Percentiles rank a stretch among this genome's conserved stretches.
phyloP scores from a whole-genome alignment of 2,329 filamentous ascomycete genomes.

The Zasmidium cellare region DNA sequence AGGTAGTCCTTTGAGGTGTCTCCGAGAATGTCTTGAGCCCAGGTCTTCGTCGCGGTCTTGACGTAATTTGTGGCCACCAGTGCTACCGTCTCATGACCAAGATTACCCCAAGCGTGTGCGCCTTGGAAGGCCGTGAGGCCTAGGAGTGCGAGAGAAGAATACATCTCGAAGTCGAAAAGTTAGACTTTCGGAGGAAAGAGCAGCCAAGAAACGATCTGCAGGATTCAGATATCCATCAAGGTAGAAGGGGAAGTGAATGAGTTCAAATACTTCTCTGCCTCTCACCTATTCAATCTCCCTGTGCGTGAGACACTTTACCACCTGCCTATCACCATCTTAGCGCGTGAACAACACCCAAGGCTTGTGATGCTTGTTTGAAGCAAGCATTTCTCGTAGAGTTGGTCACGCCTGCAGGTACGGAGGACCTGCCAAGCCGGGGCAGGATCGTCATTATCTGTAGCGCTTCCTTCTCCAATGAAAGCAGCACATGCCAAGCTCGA shows the following conservation, averaged over 20 bases:
- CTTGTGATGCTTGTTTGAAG: background rate
- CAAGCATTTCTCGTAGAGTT: background rate
- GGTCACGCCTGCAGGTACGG: background rate
- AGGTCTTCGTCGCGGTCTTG: constrained; percentile 43
- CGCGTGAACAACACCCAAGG: background rate
- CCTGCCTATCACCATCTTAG: background rate
- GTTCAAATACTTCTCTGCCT: background rate
- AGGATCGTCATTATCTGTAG: background rate
- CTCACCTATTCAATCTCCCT: no score
- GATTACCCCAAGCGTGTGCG: constrained; percentile 49
- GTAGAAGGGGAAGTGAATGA: background rate
- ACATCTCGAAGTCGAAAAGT: background rate
- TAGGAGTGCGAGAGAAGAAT: background rate
- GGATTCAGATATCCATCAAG: background rate
- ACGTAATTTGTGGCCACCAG: constrained; percentile 55
- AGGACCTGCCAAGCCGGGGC: background rate
- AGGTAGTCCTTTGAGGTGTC: constrained; percentile 48
- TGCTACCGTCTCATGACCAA: constrained; percentile 57
- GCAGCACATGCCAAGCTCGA: background rate
- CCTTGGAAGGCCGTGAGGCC: background rate
- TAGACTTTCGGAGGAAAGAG: background rate
- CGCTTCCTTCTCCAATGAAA: background rate
- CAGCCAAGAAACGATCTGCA: background rate
- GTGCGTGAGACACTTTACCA: background rate
- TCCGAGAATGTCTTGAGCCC: constrained; percentile 46